phyloP scores from a whole-genome alignment of 1,284 basidiomycete species.

The Papiliotrema fonsecae region DNA sequence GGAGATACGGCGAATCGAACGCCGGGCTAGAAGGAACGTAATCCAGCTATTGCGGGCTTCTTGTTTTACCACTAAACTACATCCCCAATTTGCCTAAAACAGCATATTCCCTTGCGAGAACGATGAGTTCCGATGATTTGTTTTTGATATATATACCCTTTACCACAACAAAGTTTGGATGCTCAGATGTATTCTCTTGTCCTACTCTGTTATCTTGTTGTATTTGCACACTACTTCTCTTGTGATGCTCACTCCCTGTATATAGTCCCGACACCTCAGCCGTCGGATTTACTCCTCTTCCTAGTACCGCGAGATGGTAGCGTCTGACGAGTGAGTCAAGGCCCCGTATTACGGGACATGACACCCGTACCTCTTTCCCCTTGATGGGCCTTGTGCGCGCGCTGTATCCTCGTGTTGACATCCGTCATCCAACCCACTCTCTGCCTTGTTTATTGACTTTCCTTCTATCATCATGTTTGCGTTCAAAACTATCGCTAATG shows the following conservation, averaged over 20 bases:
- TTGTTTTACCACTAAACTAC: conserved; percentile 6
- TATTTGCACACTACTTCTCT: not conserved
- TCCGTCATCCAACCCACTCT: too few species aligned
- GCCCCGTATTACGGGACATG: too few species aligned
- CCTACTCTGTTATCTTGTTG: too few species aligned
- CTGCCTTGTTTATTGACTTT: not conserved
- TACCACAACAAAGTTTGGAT: not conserved
- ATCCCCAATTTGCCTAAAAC: not conserved
- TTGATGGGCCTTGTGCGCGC: too few species aligned
- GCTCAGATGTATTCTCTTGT: not conserved
- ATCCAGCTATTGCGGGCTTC: conserved; percentile 4
- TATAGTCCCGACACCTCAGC: too few species aligned
- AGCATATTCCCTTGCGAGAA: too few species aligned
- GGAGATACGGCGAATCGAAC: conserved; percentile 6
- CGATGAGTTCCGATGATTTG: not conserved
- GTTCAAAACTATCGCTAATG: not conserved
- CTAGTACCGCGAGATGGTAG: too few species aligned
- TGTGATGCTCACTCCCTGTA: too few species aligned
- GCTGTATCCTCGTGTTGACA: too few species aligned
- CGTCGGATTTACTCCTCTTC: too few species aligned
- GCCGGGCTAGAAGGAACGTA: conserved; percentile 5
- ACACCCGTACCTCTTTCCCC: not conserved
- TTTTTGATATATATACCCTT: not conserved
- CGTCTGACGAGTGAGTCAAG: conserved; percentile 20
- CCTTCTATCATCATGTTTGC: not conserved